Evolutionary conservation across 2,329 filamentous ascomycete genomes (phyloP).

Genomic region (Epichloe hybrida): DNA sequence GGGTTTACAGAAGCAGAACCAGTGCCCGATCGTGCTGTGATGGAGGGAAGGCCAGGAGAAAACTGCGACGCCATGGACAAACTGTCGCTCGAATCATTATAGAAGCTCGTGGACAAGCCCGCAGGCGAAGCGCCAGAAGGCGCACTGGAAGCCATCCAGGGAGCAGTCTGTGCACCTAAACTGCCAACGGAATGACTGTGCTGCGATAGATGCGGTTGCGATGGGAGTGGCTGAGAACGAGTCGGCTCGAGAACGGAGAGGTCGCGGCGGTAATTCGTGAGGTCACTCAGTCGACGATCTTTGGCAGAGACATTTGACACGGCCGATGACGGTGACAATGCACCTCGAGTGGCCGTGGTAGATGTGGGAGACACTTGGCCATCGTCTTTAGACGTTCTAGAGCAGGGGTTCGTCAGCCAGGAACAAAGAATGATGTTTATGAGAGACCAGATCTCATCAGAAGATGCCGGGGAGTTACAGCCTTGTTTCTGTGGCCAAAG

Average conservation of each 20-base stretch:
- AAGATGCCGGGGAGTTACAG: neutral
- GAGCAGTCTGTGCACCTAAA: constrained; percentile 38
- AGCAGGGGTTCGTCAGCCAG: constrained; percentile 1
- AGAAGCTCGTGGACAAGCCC: constrained; percentile 46
- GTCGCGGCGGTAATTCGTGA: constrained; percentile 59
- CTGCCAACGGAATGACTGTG: constrained; percentile 33
- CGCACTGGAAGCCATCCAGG: constrained; percentile 41
- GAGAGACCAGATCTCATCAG: neutral
- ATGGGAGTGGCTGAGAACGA: constrained; percentile 30
- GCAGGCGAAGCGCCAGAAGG: constrained; percentile 21
- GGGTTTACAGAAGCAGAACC: constrained; percentile 17
- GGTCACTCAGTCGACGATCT: constrained; percentile 45
- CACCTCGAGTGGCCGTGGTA: constrained; percentile 28
- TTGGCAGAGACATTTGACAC: constrained; percentile 28
- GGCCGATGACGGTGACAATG: constrained; percentile 33
- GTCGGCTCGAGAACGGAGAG: constrained; percentile 53
- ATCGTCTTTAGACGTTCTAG: constrained; percentile 19
- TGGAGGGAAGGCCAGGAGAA: constrained; percentile 55
- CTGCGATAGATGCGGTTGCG: constrained; percentile 42
- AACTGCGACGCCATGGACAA: constrained; percentile 48
- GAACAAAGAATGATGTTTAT: neutral
- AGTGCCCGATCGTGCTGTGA: constrained; percentile 15
- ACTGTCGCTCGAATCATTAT: constrained; percentile 64
- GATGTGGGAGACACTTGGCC: constrained; percentile 38
- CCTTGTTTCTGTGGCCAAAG: neutral